Conservation (phyloP, 2,329 filamentous ascomycete species). For the Fusarium goolgardi region DNA sequence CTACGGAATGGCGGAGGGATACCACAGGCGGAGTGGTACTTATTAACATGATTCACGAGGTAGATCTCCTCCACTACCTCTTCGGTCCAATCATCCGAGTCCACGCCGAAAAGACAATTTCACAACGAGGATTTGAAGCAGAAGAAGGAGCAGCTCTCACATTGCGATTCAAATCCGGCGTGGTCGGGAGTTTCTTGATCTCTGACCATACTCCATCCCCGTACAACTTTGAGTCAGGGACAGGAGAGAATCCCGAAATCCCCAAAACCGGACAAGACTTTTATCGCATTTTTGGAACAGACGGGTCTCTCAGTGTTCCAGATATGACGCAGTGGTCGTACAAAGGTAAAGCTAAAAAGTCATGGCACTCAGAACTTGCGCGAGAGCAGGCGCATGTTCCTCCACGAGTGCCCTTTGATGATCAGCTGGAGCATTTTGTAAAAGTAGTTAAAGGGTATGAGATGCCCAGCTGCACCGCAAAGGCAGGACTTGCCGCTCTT, state of each 20-base stretch:
- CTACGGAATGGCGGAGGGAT: constrained; percentile 60
- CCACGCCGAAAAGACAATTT: constrained; percentile 59
- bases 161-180: constrained; percentile 63
- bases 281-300: constrained; percentile 66
- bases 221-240: constrained; percentile 67
- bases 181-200: constrained; percentile 67
- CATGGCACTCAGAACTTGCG: constrained; percentile 55
- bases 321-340: constrained; percentile 65
- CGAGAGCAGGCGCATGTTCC: constrained; percentile 45
- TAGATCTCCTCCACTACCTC: constrained; percentile 68
- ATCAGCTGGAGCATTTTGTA: constrained; percentile 64
- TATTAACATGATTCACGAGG: constrained; percentile 71
- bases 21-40: constrained; percentile 60
- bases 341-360: constrained; percentile 49
- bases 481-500: constrained; percentile 63
- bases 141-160: constrained; percentile 69
- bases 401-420: constrained; percentile 59
- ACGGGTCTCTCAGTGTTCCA: constrained; percentile 64
- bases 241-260: constrained; percentile 68
- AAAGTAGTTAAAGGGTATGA: constrained; percentile 58
- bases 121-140: constrained; percentile 59
- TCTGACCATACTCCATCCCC: constrained; percentile 64
- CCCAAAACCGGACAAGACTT: constrained; percentile 57
- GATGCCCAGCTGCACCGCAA: constrained; percentile 59
- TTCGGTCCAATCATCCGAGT: constrained; percentile 65